phyloP scores from a whole-genome alignment of 768 basidiomycete genomes.

The Crepidotus variabilis region DNA sequence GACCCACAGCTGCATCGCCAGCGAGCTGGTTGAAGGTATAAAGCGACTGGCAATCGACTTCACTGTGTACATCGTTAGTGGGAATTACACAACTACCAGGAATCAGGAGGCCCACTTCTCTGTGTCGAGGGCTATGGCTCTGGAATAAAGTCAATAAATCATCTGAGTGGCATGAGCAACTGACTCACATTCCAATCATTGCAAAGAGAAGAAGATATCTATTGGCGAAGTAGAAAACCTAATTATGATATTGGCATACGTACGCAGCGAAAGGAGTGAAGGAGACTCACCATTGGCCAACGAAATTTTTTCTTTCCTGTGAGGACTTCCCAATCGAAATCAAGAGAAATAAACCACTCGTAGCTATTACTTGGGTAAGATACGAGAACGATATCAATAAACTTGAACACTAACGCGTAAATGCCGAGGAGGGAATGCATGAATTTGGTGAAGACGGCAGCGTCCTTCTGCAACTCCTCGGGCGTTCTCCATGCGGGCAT shows the following conservation, averaged over 20 bases:
- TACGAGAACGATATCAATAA: neutral
- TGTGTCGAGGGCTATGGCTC: conserved; percentile 49
- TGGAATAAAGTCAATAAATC: conserved; percentile 20
- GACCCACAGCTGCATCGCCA: conserved; percentile 46
- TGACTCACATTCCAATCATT: conserved; percentile 62
- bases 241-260: conserved; percentile 1
- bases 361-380: conserved; percentile 35
- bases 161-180: conserved; percentile 2
- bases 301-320: conserved; percentile 53
- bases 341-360: conserved; percentile 58
- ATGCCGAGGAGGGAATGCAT: conserved; percentile 57
- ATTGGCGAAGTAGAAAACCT: conserved; percentile 68
- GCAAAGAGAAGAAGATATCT: conserved; percentile 65
- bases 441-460: conserved; percentile 43
- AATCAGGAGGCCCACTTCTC: conserved; percentile 27
- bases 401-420: conserved; percentile 39
- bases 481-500: conserved; percentile 58
- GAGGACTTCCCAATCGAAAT: conserved; percentile 62
- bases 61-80: conserved; percentile 19
- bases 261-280: neutral
- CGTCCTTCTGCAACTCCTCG: conserved; percentile 42
- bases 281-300: conserved; percentile 58
- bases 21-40: conserved; percentile 55
- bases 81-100: neutral
- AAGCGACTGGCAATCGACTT: conserved; percentile 57